Base-by-base conservation (phyloP, 495 filamentous ascomycete genomes). In the Aspergillus panamensis region DNA sequence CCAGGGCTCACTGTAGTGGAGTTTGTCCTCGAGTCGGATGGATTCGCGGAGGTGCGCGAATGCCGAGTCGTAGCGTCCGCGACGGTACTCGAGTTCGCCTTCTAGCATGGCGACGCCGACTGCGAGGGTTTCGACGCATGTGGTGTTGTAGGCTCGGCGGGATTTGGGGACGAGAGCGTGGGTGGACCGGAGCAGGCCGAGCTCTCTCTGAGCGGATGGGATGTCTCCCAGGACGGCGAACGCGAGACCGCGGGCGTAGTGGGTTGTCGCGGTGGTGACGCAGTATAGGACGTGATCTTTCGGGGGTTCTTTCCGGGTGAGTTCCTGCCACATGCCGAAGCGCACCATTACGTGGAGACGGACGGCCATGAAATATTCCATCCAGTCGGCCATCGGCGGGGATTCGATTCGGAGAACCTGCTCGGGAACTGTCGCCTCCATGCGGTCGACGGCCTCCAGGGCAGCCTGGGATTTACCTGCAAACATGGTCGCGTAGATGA, bases 401-500 rank as follows among this genome's bases (percentile, higher is more conserved):
- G 78, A 81, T 53, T 77, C 57, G 39, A 84, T 68, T 6, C 80
- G 75, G 0, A 87, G 72, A 6, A 88, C 54, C 0, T 76, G 71
- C 35, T 83, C 79, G 0, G 84, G 74, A 3, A 89, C 65, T 8
- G 78, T 73, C 0, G 60, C 62, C 62, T 87, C 84, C 51, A 87
- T 74, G 9, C 68, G 66, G 3, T 63, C 42, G 1, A 77, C 74
- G 0, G 81, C 80, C 14, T 82, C 77, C 0, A 88, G 66, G 0
- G 83, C 78, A 9, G 79, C 69, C 12, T 68, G 48, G 7, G 69
- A 82, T 59, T 83, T 77, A 0, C 82, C 86, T 0, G 85, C 79
- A 50, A 88, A 87, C 85, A 89, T 86, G 56, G 83, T 85, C 5
- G 82, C 83, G 60, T 88, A 89, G 48, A 87, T 78, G 13, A 79